Evolutionary conservation across 2,329 filamentous ascomycete genomes (phyloP).

Genomic region (Apiospora rasikravindrae): DNA sequence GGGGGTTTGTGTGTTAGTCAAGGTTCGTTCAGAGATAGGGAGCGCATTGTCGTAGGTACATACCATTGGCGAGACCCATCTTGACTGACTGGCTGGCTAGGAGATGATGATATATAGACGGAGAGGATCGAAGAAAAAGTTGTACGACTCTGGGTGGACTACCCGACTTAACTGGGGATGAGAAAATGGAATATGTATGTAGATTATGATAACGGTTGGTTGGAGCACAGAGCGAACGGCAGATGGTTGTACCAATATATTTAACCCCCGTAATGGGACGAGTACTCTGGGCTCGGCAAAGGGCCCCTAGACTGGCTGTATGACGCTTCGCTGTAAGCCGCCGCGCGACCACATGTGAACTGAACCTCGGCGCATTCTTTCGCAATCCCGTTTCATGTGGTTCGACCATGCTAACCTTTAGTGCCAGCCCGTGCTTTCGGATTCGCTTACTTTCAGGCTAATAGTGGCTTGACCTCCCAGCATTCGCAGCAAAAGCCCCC

Average conservation of each 20-base stretch:
- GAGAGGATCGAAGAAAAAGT: neutral
- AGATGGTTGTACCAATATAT: neutral
- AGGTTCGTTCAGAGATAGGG: neutral
- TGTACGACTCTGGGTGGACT: neutral
- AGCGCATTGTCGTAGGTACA: neutral
- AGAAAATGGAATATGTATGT: neutral
- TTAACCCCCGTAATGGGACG: neutral
- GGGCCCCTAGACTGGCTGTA: neutral
- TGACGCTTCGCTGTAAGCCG: neutral
- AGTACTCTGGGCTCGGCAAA: conserved; percentile 4
- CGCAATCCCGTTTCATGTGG: conserved; percentile 31
- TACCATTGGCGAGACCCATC: conserved; percentile 80
- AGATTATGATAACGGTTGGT: neutral
- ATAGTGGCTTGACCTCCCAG: neutral
- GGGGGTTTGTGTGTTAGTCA: neutral
- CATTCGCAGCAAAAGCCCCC: neutral
- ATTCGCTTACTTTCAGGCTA: neutral
- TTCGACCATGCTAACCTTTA: conserved; percentile 9
- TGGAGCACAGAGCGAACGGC: neutral
- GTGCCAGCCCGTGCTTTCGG: conserved; percentile 11
- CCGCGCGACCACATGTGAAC: conserved; percentile 35
- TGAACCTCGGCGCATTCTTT: conserved; percentile 37
- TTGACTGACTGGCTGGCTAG: conserved; percentile 33
- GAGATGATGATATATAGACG: neutral
- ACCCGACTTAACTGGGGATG: neutral